Base-by-base conservation (phyloP, 176 grass and related monocot species). In the Avena atlantica region DNA sequence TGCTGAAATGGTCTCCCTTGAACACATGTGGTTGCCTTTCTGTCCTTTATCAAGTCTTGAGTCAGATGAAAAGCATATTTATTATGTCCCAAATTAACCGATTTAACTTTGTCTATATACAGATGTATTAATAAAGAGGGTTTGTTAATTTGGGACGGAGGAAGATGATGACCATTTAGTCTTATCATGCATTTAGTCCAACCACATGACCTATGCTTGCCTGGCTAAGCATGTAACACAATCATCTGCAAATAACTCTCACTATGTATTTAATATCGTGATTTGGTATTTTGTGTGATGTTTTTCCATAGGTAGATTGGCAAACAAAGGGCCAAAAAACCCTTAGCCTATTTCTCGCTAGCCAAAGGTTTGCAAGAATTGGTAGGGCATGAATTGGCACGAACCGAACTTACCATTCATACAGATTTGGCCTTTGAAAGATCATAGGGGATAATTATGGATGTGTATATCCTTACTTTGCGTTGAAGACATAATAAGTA, bases 181-280 rank as follows among this genome's bases (percentile, higher is more conserved):
- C n/a, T n/a, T n/a, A n/a, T n/a, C n/a, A n/a, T n/a, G n/a, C 5
- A 31, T 75, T 81, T 75, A 7, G 56, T 87, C 78, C 68, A 87
- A 75, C 29, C 29, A 65, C 5, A 81, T 14, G 55, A 17, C 48
- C 0, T 24, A 57, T 78, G 27, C 29, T 66, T 66, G 1, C 5
- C 12, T 15, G 1, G 6, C 15, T 31, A 29, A 66, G 21, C 24
- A 31, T 13, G 1, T 66, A 66, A 16, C 12, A 66, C 5, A 31
- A 15, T 2, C 63, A 31, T 66, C 0, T 66, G 24, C 15, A 25
- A 66, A 63, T 4, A 15, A 31, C 5, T 6, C 0, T 15, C 63
- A 31, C 25, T 7, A 24, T 25, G 16, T 31, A 66, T 80, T 85
- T 56, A 37, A 17, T 57, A 21, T 67, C 47, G 56, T 70, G 70